A percentile compares a stretch with the other conserved stretches of the same genome.
These are phyloP conservation scores for Zygoascus sp. DNA, from an alignment of 1,139 yeast genomes.

Conservation along the genomic window DNA sequence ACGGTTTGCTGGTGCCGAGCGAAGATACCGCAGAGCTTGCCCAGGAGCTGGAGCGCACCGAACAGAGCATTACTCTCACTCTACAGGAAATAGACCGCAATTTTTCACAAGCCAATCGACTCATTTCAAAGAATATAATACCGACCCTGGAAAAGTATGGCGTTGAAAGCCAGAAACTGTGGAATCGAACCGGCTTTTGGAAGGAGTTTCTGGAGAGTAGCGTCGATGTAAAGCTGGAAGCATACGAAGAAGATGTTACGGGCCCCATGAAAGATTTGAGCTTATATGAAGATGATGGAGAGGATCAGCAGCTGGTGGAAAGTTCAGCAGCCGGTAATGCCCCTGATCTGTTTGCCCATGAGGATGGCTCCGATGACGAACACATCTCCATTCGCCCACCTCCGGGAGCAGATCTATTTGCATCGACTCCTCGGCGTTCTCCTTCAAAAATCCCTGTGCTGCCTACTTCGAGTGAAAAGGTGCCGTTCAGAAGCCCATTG, in stretches of 20 bases:
- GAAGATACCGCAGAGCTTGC: constrained; percentile 23
- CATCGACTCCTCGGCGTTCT: constrained; percentile 6
- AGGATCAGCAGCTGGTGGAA: background rate
- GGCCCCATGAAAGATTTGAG: constrained; percentile 16
- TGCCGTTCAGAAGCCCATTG: constrained; percentile 1
- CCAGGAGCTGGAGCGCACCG: constrained; percentile 64
- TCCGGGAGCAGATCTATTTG: constrained; percentile 7
- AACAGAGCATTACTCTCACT: constrained; percentile 74
- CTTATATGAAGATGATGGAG: constrained; percentile 2
- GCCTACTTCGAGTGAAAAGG: background rate
- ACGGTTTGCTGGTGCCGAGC: constrained; percentile 6
- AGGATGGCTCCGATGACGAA: constrained; percentile 6
- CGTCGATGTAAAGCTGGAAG: constrained; percentile 61
- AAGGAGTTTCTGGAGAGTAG: constrained; percentile 70
- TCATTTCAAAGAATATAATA: constrained; percentile 55
- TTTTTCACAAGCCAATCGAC: constrained; percentile 57
- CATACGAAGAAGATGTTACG: constrained; percentile 47
- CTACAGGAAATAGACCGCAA: constrained; percentile 77
- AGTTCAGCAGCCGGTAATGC: background rate
- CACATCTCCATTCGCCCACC: constrained; percentile 3
- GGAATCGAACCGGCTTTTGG: constrained; percentile 63
- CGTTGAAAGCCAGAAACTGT: constrained; percentile 49
- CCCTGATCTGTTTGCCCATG: constrained; percentile 2
- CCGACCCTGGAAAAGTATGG: constrained; percentile 61
- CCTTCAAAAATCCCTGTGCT: constrained; percentile 3